Conservation (phyloP, 169 alveolate species). For the Cyclospora cayetanensis region DNA sequence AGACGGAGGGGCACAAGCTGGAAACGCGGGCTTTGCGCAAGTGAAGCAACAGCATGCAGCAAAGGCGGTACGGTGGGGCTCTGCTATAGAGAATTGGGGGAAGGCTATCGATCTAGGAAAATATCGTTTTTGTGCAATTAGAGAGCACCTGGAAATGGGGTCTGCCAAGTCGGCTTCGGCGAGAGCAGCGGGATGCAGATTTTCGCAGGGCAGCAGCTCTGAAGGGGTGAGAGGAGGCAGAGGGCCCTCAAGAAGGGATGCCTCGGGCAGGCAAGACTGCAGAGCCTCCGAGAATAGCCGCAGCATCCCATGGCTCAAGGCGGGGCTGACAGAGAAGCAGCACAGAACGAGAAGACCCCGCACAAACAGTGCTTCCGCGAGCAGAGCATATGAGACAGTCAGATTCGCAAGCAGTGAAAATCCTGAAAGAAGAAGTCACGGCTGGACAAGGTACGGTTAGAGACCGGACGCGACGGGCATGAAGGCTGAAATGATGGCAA, state of each 20-base stretch:
- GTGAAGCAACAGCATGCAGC: background rate
- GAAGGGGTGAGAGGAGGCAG: constrained; percentile 3
- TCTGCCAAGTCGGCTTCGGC: background rate
- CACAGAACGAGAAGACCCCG: too few relatives aligned
- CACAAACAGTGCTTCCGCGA: too few relatives aligned
- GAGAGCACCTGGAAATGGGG: background rate
- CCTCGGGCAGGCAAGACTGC: constrained; percentile 41
- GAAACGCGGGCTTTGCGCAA: too few relatives aligned
- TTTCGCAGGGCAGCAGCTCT: constrained; percentile 1
- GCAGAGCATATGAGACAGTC: too few relatives aligned
- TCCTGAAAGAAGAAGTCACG: background rate
- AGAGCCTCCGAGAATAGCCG: constrained; percentile 60
- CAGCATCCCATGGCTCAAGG: constrained; percentile 58
- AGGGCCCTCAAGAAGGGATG: background rate
- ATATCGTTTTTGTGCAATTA: background rate
- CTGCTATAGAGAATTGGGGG: background rate
- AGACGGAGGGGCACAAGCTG: too few relatives aligned
- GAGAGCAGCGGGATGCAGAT: constrained; percentile 4
- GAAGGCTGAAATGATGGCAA: background rate
- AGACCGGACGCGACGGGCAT: background rate
- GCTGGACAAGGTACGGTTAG: background rate
- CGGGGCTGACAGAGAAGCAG: constrained; percentile 34
- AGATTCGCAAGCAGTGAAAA: background rate
- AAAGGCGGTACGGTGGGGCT: background rate
- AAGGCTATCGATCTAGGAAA: background rate